phyloP scores from a whole-genome alignment of 768 basidiomycete genomes.

The Boletus coccyginus region DNA sequence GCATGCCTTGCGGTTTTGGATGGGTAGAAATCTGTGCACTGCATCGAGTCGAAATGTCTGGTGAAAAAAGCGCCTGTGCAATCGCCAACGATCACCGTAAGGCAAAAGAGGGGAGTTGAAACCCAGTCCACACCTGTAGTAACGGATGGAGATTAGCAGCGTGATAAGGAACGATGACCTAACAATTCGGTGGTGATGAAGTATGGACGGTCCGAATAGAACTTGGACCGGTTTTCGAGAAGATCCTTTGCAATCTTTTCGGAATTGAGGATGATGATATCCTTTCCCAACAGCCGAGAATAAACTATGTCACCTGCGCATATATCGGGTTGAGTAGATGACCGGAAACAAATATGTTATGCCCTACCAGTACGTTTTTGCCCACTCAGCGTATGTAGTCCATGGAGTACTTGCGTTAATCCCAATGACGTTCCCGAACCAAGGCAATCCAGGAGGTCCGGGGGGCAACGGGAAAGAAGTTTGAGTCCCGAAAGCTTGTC shows the following conservation, averaged over 20 bases:
- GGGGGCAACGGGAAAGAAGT: constrained; percentile 1
- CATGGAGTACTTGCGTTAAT: constrained; percentile 1
- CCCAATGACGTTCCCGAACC: constrained; percentile 4
- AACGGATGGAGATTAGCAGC: not conserved
- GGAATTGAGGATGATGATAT: constrained; percentile 12
- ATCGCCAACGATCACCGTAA: constrained; percentile 12
- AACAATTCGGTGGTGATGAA: not conserved
- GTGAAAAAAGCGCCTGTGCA: constrained; percentile 14
- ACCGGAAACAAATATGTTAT: not conserved
- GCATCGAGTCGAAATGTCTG: not conserved
- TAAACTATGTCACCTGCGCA: constrained; percentile 3
- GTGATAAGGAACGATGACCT: not conserved
- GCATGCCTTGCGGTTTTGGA: constrained; percentile 2
- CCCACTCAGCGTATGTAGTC: constrained; percentile 11
- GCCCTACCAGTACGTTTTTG: constrained; percentile 7
- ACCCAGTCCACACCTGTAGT: constrained; percentile 1
- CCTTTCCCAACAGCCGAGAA: not conserved
- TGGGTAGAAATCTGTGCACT: not conserved
- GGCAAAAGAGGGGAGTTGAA: not conserved
- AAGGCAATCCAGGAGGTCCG: constrained; percentile 7
- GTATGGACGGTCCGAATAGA: constrained; percentile 10
- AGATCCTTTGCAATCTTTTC: constrained; percentile 5
- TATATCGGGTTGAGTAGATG: not conserved
- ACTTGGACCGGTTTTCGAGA: constrained; percentile 2
- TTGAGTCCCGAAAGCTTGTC: not conserved